Evolutionary conservation across 345 rosid species (phyloP).

Genomic region (Salix exigua): DNA sequence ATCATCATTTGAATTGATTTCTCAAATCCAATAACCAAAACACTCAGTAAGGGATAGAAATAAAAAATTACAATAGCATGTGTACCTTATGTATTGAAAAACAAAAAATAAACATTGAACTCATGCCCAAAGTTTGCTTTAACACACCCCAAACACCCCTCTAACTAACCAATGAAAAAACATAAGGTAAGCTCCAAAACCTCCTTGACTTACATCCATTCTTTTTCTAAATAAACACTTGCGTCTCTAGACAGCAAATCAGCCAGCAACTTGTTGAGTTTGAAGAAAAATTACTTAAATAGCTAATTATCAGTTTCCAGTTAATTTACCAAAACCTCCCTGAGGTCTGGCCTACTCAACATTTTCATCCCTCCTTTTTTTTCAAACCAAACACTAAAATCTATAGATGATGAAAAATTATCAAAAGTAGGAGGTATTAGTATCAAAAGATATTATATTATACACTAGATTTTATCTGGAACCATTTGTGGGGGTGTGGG

Average conservation of each 20-base stretch:
- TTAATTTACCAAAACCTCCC: background rate
- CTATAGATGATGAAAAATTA: background rate
- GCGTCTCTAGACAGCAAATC: too few species aligned
- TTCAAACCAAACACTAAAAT: background rate
- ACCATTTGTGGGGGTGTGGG: background rate
- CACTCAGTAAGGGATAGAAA: background rate
- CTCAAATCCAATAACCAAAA: background rate
- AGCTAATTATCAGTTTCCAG: background rate
- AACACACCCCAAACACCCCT: background rate
- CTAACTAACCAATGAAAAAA: background rate
- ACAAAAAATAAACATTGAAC: background rate
- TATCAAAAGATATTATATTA: background rate
- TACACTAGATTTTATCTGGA: background rate
- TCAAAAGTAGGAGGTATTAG: background rate
- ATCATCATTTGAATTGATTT: background rate
- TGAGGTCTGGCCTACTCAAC: background rate
- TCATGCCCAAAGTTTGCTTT: background rate
- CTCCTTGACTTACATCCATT: too few species aligned
- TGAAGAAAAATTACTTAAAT: background rate
- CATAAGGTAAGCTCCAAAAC: background rate
- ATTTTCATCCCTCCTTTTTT: background rate
- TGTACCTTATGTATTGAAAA: background rate
- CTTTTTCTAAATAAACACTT: too few species aligned
- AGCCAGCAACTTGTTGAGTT: background rate
- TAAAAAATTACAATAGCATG: background rate